Percentiles rank a stretch among this genome's conserved stretches.
Evolutionary conservation across 345 rosid species (phyloP).

Genomic region (Eucalyptus shirleyi): DNA sequence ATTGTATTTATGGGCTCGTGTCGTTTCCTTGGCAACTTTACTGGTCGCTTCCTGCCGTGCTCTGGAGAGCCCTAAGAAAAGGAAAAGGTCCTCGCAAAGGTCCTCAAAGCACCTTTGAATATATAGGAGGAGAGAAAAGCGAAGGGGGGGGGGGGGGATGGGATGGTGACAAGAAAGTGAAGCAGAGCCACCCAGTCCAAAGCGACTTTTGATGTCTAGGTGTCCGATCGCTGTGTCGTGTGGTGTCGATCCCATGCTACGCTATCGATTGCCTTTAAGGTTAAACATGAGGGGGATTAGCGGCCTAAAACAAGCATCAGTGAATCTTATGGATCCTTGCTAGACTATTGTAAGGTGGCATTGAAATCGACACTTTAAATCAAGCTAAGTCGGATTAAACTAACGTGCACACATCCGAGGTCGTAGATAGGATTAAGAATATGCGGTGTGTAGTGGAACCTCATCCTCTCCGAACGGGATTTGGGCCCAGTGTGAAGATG

Average conservation of each 20-base stretch:
- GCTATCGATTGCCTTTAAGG: not conserved
- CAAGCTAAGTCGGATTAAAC: not conserved
- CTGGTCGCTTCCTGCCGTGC: not conserved
- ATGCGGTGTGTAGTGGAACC: not conserved
- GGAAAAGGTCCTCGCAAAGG: not conserved
- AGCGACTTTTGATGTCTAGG: not conserved
- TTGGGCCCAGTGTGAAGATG: not conserved
- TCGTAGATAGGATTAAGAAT: not conserved
- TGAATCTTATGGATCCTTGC: not conserved
- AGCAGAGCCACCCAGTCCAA: not conserved
- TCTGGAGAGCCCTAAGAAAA: not conserved
- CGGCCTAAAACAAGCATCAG: not conserved
- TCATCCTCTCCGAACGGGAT: not conserved
- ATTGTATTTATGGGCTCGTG: not conserved
- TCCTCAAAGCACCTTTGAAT: not conserved
- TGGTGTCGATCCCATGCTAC: not conserved
- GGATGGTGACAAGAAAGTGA: not conserved
- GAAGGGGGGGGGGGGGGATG: accelerated
- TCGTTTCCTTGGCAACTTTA: not conserved
- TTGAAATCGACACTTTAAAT: not conserved
- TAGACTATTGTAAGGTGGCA: not conserved
- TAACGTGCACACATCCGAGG: not conserved
- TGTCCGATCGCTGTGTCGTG: not conserved
- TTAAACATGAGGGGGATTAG: not conserved
- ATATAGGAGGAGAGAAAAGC: not conserved